Conservation (phyloP, 345 rosid genomes). For the Salix dunnii region DNA sequence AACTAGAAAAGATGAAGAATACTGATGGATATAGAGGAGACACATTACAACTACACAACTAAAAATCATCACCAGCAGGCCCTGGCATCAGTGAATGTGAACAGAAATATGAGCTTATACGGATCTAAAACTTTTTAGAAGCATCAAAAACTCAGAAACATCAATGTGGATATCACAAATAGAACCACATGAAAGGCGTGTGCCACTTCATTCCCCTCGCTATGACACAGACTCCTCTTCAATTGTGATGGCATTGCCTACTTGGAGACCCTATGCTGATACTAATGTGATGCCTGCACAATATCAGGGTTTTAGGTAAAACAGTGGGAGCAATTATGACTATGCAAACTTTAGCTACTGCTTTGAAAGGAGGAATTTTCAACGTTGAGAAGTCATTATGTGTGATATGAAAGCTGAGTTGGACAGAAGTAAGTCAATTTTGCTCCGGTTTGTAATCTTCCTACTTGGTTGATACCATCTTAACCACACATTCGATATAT, state of each 20-base stretch:
- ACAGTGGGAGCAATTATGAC: slow-evolving; percentile 17
- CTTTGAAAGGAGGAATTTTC: slow-evolving; percentile 17
- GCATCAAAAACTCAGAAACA: slow-evolving; percentile 20
- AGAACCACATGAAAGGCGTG: slow-evolving; percentile 20
- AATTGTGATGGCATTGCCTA: slow-evolving; percentile 27
- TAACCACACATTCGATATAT: background rate
- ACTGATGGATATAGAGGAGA: slow-evolving; percentile 14
- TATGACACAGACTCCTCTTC: slow-evolving; percentile 30
- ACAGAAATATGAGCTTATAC: slow-evolving; percentile 9
- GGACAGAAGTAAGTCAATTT: background rate
- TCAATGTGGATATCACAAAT: slow-evolving; percentile 13
- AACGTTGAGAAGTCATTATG: background rate
- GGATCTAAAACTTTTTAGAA: slow-evolving; percentile 24
- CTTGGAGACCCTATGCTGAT: slow-evolving; percentile 17
- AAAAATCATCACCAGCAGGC: slow-evolving; percentile 21
- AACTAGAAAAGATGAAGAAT: slow-evolving; percentile 23
- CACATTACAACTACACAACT: slow-evolving; percentile 2
- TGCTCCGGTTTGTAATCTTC: background rate
- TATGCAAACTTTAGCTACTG: slow-evolving; percentile 22
- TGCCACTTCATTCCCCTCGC: slow-evolving; percentile 10
- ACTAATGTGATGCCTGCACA: slow-evolving; percentile 17
- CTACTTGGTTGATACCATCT: background rate
- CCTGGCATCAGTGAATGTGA: slow-evolving; percentile 11
- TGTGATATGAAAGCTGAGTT: background rate
- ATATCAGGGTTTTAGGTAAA: slow-evolving; percentile 21